Base-by-base conservation (phyloP, 2,329 filamentous ascomycete species). In the Fusarium robinianum region DNA sequence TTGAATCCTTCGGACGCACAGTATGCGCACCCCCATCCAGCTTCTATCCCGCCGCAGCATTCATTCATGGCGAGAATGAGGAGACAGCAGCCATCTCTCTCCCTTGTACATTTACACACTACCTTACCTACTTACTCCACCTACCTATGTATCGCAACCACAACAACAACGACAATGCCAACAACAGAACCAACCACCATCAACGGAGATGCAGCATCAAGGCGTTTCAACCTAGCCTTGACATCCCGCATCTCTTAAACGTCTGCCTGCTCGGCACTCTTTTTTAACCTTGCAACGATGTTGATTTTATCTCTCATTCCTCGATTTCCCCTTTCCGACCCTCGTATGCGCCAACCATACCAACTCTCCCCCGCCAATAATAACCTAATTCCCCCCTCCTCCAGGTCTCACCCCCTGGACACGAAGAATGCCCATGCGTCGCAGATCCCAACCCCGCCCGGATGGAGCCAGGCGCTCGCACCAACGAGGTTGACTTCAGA, bases 401-500 rank as follows among this genome's bases (percentile, higher is more conserved):
- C 6, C 17, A 21, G 21, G 21, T 24, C 11, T 11, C 41, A 34
- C 48, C 38, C 41, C 46, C 21, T 22, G 36, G 27, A 35, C 41
- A 46, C 44, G 19, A 43, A 46, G 50, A 46, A 56, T 40, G 52
- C 52, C 52, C 32, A 53, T 55, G 52, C 40, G 29, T 15, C 38
- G 53, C 53, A 39, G 53, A 57, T 56, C 53, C 27, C 47, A 24
- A 36, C 45, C 17, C 38, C 38, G 41, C 51, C 41, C 36, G 18
- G 9, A 17, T 16, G 41, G 29, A 8, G 15, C 31, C 41, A 41
- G 29, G 8, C 15, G 16, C 29, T 7, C n/a, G n/a, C 17, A 33
- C 23, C 53, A 43, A 38, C 52, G 53, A 57, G 59, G 59, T 51
- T 61, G 53, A 58, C 47, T 48, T 55, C 57, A 55, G 57, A 60